Evolutionary conservation across 2,329 filamentous ascomycete species (phyloP), one percentile per base, ranked within the genome.

Genomic region (Phialocephala sp.): DNA sequence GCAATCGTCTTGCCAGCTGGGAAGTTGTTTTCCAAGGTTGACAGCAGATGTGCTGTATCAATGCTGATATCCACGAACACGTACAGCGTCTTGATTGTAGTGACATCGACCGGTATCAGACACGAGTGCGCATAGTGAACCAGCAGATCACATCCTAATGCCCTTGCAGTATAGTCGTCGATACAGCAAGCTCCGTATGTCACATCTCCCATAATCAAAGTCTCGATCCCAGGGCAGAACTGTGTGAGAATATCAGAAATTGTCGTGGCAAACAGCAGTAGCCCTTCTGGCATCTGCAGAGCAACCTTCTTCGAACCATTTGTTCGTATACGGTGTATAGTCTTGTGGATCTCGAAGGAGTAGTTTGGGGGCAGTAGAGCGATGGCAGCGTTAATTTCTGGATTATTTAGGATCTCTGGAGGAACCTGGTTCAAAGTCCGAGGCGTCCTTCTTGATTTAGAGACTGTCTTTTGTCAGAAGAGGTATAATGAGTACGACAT

Each of bases 121-220:
- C 95, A 99, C 76, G 92, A 96, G 80, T 99, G 95, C 1, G 95
- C 95, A 76, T 99, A 99, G 80, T 99, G 95, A 1, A 99, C 92
- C 11, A 99, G 84, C 8, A 99, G 82, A 73, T 99, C 95, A 77
- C 95, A 99, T 1, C 93, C 95, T 24, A 99, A 85, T 0, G 96
- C 95, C 54, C 94, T 85, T 1, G 95, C 96, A 0, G 95, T 99
- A 80, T 96, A 99, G 80, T 99, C 95, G 77, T 99, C 95, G 73
- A 99, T 97, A 76, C 95, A 99, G 82, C 95, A 99, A 24, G 95
- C 95, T 69, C 95, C 95, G 77, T 99, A 99, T 0, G 95, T 99
- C 52, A 99, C 95, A 77, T 99, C 95, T 67, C 95, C 95, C 95
- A 99, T 99, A 78, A 99, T 99, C 62, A 98, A 84, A 1, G 94